These are phyloP conservation scores for Cucurbita argyrosperma DNA, from an alignment of 306 rosid species.

Conservation along the genomic window DNA sequence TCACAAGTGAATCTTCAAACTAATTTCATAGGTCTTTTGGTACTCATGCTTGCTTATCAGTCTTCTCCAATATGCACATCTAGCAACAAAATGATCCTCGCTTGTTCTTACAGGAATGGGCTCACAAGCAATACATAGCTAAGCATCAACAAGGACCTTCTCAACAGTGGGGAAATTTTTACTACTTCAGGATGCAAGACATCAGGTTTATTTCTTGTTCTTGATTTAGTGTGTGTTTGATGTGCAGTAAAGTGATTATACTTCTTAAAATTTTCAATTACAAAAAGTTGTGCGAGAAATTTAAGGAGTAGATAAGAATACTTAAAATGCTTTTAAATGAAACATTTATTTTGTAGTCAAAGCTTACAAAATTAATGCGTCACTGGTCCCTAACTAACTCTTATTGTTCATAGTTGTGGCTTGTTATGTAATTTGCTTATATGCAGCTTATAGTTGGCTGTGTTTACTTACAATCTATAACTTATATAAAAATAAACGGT, in stretches of 20 bases:
- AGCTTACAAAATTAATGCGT: not conserved
- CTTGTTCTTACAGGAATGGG: slow-evolving; percentile 65
- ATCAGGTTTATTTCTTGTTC: slow-evolving; percentile 47
- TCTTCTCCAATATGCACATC: not conserved
- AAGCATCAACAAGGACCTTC: slow-evolving; percentile 99
- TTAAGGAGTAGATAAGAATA: not conserved
- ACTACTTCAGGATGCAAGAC: slow-evolving; percentile 91
- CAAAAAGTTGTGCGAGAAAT: not conserved
- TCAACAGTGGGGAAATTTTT: slow-evolving; percentile 98
- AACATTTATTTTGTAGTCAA: not conserved
- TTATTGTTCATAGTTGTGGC: not conserved
- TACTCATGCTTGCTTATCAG: not conserved
- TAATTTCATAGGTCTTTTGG: not conserved
- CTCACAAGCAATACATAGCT: slow-evolving; percentile 92
- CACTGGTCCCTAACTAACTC: not conserved
- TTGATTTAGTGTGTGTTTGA: not conserved
- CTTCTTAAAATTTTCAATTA: not conserved
- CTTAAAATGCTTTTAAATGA: not conserved
- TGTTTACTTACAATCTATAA: not conserved
- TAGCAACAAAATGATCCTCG: not conserved
- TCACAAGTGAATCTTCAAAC: not conserved
- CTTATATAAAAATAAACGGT: not conserved
- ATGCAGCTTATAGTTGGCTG: not conserved
- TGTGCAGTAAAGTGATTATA: not conserved
- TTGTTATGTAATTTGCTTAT: not conserved